These are phyloP conservation scores for Seiridium unicorne DNA, from an alignment of 2,329 filamentous ascomycete genomes.

Conservation along the genomic window DNA sequence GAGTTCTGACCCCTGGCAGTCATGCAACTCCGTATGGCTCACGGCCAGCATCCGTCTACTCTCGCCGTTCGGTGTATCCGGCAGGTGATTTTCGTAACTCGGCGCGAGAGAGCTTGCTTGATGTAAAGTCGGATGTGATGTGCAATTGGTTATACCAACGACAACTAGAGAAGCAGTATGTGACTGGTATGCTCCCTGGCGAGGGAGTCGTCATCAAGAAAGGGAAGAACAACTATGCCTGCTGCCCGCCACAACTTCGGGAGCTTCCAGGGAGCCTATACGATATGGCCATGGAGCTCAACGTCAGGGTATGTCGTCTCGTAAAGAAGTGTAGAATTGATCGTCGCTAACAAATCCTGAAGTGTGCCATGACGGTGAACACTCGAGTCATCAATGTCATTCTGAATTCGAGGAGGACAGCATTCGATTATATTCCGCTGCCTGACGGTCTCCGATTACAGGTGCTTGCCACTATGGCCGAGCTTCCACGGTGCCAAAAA, in stretches of 20 bases:
- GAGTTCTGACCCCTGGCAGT: conserved; percentile 13
- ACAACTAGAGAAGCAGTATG: conserved; percentile 50
- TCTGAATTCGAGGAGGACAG: conserved; percentile 41
- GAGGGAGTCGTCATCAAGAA: conserved; percentile 41
- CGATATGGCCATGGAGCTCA: conserved; percentile 35
- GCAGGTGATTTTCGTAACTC: conserved; percentile 39
- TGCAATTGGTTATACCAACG: conserved; percentile 63
- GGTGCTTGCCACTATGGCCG: conserved; percentile 55
- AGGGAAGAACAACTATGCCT: conserved; percentile 33
- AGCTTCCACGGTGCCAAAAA: conserved; percentile 59
- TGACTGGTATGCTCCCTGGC: conserved; percentile 32
- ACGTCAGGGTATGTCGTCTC: conserved; percentile 31
- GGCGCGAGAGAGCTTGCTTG: conserved; percentile 40
- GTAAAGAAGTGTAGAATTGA: background rate
- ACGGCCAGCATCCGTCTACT: conserved; percentile 18
- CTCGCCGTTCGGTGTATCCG: conserved; percentile 31
- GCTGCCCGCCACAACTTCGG: conserved; percentile 35
- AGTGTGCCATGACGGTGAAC: conserved; percentile 68
- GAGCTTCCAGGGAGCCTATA: conserved; percentile 32
- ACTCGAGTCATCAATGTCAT: conserved; percentile 63
- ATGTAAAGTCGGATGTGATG: conserved; percentile 61
- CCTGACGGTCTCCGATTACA: conserved; percentile 58
- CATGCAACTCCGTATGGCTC: conserved; percentile 16
- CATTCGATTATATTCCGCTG: conserved; percentile 56
- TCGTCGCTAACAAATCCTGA: background rate